Conservation (phyloP, 1,284 basidiomycete genomes). For the Ceratobasidium sp. region DNA sequence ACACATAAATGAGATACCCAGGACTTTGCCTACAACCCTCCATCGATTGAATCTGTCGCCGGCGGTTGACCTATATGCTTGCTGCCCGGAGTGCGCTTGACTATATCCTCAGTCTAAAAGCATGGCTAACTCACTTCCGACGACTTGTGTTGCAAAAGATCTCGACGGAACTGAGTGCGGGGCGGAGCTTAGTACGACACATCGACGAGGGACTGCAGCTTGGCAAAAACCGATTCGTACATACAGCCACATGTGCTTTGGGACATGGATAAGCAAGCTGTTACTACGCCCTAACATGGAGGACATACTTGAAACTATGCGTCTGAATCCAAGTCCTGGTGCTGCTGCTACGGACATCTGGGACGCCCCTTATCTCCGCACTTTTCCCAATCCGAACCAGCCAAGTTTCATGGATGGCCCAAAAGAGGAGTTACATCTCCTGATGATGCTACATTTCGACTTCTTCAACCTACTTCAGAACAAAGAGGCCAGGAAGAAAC, state of each 20-base stretch:
- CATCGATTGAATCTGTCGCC: not conserved
- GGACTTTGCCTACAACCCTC: not conserved
- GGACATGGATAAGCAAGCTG: constrained; percentile 10
- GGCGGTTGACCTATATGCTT: not conserved
- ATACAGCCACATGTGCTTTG: constrained; percentile 10
- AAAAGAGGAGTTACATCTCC: constrained; percentile 50
- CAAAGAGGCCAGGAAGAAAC: constrained; percentile 54
- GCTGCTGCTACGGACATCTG: constrained; percentile 50
- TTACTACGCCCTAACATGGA: constrained; percentile 14
- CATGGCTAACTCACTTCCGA: not conserved
- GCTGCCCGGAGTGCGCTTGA: not conserved
- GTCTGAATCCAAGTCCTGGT: not conserved
- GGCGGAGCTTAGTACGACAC: not conserved
- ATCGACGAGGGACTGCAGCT: not conserved
- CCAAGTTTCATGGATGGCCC: constrained; percentile 48
- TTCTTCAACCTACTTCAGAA: constrained; percentile 53
- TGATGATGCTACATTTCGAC: constrained; percentile 57
- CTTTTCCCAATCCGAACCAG: constrained; percentile 51
- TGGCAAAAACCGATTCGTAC: not conserved
- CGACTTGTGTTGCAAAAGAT: not conserved
- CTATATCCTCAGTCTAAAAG: not conserved
- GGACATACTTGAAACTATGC: not conserved
- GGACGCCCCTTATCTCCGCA: constrained; percentile 52
- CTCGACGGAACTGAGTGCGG: not conserved
- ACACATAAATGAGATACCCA: not conserved